These are phyloP conservation scores for Saxispiralis lemnorum DNA, from an alignment of 495 filamentous ascomycete genomes.

Conservation along the genomic window DNA sequence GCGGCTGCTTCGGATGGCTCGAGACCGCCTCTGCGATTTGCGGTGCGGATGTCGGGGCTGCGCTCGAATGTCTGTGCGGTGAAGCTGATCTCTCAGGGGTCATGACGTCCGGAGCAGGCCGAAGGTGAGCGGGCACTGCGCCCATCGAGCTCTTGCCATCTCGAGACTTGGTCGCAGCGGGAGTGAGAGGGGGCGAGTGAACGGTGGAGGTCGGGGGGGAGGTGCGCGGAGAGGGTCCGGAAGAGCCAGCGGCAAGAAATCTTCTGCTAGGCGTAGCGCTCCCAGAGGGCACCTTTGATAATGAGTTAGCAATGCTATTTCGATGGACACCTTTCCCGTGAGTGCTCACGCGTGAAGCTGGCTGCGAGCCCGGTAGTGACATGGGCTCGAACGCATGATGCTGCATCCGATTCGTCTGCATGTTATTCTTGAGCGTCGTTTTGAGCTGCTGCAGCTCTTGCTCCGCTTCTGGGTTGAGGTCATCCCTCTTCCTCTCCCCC, in stretches of 20 bases:
- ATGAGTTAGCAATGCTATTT: neutral
- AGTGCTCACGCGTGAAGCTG: conserved; percentile 10
- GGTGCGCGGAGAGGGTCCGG: conserved; percentile 26
- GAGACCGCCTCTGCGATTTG: conserved; percentile 25
- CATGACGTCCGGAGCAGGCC: conserved; percentile 35
- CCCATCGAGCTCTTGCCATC: conserved; percentile 24
- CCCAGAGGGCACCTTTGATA: conserved; percentile 32
- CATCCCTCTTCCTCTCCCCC: conserved; percentile 20
- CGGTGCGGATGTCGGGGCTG: neutral
- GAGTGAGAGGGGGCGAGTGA: conserved; percentile 80
- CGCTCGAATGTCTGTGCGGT: conserved; percentile 8
- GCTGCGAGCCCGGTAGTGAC: conserved; percentile 50
- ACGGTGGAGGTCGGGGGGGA: conserved; percentile 42
- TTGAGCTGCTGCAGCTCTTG: conserved; percentile 56
- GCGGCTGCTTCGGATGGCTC: conserved; percentile 38
- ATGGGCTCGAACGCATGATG: conserved; percentile 76
- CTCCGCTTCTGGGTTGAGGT: conserved; percentile 33
- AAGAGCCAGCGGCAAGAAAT: conserved; percentile 24
- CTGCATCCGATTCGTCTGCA: conserved; percentile 66
- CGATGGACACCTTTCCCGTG: conserved; percentile 13
- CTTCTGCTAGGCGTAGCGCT: conserved; percentile 18
- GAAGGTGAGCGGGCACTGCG: conserved; percentile 3
- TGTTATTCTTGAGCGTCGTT: conserved; percentile 49
- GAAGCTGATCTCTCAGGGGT: conserved; percentile 37
- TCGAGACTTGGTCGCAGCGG: conserved; percentile 49